Evolutionary conservation across 2,329 filamentous ascomycete genomes (phyloP), one percentile per base, ranked within the genome.

Genomic region (Aspergillus proliferans): DNA sequence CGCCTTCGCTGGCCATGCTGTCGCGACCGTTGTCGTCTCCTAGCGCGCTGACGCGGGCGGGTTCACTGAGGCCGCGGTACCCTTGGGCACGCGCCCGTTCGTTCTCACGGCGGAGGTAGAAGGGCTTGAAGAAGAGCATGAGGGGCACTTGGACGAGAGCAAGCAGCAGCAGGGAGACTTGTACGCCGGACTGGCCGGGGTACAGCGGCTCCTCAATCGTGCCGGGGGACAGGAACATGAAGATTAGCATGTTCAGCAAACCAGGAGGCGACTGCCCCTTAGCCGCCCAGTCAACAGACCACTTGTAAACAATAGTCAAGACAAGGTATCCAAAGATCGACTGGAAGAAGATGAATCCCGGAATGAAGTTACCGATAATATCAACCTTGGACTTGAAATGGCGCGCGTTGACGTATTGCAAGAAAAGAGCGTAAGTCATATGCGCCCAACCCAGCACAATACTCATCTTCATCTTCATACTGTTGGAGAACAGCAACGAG

Each of bases 401-500:
- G 49, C 85, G 85, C 45, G 90, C 92, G 66, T 98, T 98, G 78
- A 95, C 82, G 64, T 87, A 93, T 21, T 93, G 86, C 65, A 95
- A 85, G 76, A 87, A 91, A 42, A 98, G 82, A 15, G 93, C 97
- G 75, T 95, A 98, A 3, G 93, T 98, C 93, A 98, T 98, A 67
- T 96, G 91, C 51, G 83, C 83, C 93, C 94, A 98, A 69, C 94
- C 93, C 57, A 98, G 81, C 58, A 98, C 82, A 67, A 98, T 96
- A 76, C 88, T 94, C 74, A 98, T 87, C 79, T 98, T 98, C 93
- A 98, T 98, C 84, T 98, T 98, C 81, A 93, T 94, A 72, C 88
- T 94, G 85, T 98, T 98, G 69, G 83, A 87, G 75, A 98, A 98
- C 45, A 98, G 81, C 18, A 98, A 79, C 52, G 94, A 87, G 63